A percentile compares a stretch with the other conserved stretches of the same genome.
These are phyloP conservation scores for Chaetomium olivaceum DNA, from an alignment of 2,329 filamentous ascomycete species.

Conservation along the genomic window DNA sequence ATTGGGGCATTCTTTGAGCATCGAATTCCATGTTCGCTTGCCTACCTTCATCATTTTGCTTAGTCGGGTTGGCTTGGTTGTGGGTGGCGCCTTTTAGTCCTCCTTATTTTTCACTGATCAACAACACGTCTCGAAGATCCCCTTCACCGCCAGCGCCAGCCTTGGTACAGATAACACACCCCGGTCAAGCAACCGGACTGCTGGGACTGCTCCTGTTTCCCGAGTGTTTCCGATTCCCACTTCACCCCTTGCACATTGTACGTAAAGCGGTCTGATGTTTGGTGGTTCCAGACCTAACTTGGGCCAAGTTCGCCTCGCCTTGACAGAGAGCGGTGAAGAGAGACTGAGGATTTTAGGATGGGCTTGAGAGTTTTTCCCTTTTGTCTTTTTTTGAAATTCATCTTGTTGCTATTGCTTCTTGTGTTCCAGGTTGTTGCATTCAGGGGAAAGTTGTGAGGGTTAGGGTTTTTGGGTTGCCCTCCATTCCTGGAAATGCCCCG, in stretches of 20 bases:
- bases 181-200: neutral
- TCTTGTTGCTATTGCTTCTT: neutral
- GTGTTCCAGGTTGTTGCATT: neutral
- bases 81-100: neutral
- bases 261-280: neutral
- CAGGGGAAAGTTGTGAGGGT: neutral
- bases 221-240: neutral
- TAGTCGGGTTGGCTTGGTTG: neutral
- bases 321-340: neutral
- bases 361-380: neutral
- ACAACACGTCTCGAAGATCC: neutral
- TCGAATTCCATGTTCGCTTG: neutral
- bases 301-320: neutral
- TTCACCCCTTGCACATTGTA: neutral
- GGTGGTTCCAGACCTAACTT: neutral
- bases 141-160: neutral
- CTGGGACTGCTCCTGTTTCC: neutral
- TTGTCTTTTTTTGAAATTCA: neutral
- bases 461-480: neutral
- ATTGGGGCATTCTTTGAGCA: neutral
- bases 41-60: neutral
- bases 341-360: neutral
- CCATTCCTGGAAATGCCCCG: neutral
- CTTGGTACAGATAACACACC: neutral
- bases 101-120: neutral